Evolutionary conservation across 257 asterid species (phyloP), one percentile per base, ranked within the genome.

Genomic region (Coffea canephora): DNA sequence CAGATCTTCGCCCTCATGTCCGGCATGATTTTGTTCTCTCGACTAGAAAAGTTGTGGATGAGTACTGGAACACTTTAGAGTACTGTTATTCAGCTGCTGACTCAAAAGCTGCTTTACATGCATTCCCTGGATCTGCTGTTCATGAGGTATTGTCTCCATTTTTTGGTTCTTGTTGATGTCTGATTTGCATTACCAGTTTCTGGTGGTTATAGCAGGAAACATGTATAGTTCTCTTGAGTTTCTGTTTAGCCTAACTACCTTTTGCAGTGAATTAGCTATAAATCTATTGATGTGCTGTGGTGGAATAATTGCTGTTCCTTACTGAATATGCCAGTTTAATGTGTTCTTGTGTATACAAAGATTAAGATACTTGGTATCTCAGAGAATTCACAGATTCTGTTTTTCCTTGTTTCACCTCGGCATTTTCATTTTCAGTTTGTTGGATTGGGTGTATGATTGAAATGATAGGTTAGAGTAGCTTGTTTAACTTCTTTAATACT

Each of bases 1-100:
- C 91, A 55, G 98, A 95, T 87, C 91, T 93, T 81, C 99, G 99
- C 76, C 99, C 99, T 80, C 97, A 91, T 86, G 79, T 89, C 76
- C 90, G 99, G 82, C 97, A 95, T 85, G 99, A 95, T 85, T 95
- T 95, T 85, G 90, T 93, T 88, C 98, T 95, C 81, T 91, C 93
- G 27, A 90, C 88, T 84, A 89, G 83, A 87, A 90, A 84, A 81
- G 96, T 90, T 82, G 95, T 95, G 57, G 90, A 92, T 84, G 97
- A 92, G 77, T 95, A 95, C 90, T 95, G 98, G 99, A 88, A 84
- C 75, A 95, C 97, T 70, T 86, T 95, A 84, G 99, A 93, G 91
- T 95, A 92, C 79, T 89, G 97, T 79, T 95, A 93, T 85, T 89
- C 97, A 73, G 90, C 94, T 46, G 89, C 94, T 70, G 88, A 90